phyloP scores from a whole-genome alignment of 108 stramenopile genomes.

The Nitzschia sp. region DNA sequence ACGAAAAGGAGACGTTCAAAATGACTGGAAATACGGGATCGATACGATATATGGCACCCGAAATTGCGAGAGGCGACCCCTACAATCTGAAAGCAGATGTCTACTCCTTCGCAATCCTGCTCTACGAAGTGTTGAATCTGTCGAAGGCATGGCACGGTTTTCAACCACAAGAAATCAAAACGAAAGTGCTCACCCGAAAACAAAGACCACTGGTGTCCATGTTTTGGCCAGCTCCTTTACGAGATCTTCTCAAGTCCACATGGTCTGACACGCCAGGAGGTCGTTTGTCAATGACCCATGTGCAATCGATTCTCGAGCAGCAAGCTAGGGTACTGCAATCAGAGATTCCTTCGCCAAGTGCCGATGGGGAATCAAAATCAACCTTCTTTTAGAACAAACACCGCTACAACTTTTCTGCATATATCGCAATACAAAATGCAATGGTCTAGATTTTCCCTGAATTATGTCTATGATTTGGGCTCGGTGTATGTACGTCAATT shows the following conservation, averaged over 20 bases:
- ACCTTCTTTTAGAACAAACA: background rate
- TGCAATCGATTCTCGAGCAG: slow-evolving; percentile 12
- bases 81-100: slow-evolving; percentile 55
- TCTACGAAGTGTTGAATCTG: slow-evolving; percentile 43
- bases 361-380: background rate
- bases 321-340: background rate
- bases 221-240: slow-evolving; percentile 31
- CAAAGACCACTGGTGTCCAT: slow-evolving; percentile 30
- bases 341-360: background rate
- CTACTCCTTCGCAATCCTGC: slow-evolving; percentile 51
- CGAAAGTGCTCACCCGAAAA: slow-evolving; percentile 13
- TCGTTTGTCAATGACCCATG: slow-evolving; percentile 29
- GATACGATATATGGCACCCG: slow-evolving; percentile 55
- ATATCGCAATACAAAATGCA: no score
- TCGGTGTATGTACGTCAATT: background rate
- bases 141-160: slow-evolving; percentile 27
- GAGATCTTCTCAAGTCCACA: slow-evolving; percentile 27
- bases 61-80: slow-evolving; percentile 38
- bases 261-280: slow-evolving; percentile 32
- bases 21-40: slow-evolving; percentile 33
- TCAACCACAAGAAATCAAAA: slow-evolving; percentile 19
- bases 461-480: background rate
- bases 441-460: background rate
- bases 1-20: slow-evolving; percentile 28
- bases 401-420: background rate